Evolutionary conservation across 768 basidiomycete genomes (phyloP), one percentile per base, ranked within the genome.

Genomic region (Amanita muscaria): DNA sequence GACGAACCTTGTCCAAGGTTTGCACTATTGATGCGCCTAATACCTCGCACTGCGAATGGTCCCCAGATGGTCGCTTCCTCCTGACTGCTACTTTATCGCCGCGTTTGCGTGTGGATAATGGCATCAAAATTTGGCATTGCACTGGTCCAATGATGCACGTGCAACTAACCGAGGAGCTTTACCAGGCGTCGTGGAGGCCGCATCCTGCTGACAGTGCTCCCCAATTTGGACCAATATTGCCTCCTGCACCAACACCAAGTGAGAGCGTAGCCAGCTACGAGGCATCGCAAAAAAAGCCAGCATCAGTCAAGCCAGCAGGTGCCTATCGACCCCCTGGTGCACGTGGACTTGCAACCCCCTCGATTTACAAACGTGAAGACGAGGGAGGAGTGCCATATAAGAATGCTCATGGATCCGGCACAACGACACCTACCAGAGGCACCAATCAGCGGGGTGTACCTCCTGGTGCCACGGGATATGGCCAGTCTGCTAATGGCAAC

Each of bases 81-180:
- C 70, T 99, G 53, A 97, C 94, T 6, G 91, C 93, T 2, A 97
- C 91, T 0, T 76, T 98, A n/a, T 92, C 88, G 14, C 96, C 96
- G 0, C 79, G 96, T 18, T 67, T 98, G 39, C 80, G 96, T 30
- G 96, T 99, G 48, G 96, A 99, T 67, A 98, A 98, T 54, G 92
- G 93, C 1, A 80, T 98, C 62, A 96, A 93, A 67, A 73, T 99
- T 49, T 97, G 85, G 87, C 92, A 94, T 60, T 92, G 88, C 60
- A 74, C 80, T 0, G 93, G 96, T 7, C 73, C 80, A 1, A 75
- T 98, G n/a, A 58, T 96, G 43, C 90, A 97, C 50, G 67, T 86
- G 15, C 89, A 96, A 59, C 56, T 68, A 37, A 64, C 79, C 43
- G 90, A 96, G 3, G 94, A 98, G 59, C 74, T 96, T 11, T 98